A percentile compares a stretch with the other conserved stretches of the same genome.
Evolutionary conservation across 73 alveolate species (phyloP).

Genomic region (Paramecium sexaurelia): DNA sequence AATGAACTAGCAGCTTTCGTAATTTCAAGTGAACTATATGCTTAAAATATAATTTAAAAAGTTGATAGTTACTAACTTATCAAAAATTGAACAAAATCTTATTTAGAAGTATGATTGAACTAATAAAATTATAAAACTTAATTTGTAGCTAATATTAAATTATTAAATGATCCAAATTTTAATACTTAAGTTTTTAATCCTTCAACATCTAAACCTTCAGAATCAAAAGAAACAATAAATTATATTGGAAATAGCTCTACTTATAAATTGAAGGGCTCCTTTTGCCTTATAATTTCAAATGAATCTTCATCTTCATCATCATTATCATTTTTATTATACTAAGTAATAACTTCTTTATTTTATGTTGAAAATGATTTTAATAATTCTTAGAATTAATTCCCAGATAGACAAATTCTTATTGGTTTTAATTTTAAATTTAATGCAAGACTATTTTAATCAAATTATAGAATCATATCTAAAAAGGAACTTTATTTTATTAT

Average conservation of each 20-base stretch:
- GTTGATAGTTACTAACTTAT: neutral
- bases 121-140: neutral
- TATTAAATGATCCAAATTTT: conserved; percentile 8
- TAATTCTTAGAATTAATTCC: neutral
- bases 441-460: neutral
- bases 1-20: conserved; percentile 22
- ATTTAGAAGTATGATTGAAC: neutral
- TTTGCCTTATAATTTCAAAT: neutral
- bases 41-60: neutral
- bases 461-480: neutral
- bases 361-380: neutral
- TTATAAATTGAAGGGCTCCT: neutral
- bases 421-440: neutral
- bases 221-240: neutral
- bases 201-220: neutral
- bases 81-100: neutral
- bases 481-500: neutral
- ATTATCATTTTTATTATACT: neutral
- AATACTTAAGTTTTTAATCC: neutral
- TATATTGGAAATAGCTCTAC: neutral
- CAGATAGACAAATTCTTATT: neutral
- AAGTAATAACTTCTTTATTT: neutral
- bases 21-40: neutral
- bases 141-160: neutral
- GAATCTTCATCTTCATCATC: neutral